These are phyloP conservation scores for Macadamia integrifolia DNA, from an alignment of 164 flowering plant genomes.

Conservation along the genomic window DNA sequence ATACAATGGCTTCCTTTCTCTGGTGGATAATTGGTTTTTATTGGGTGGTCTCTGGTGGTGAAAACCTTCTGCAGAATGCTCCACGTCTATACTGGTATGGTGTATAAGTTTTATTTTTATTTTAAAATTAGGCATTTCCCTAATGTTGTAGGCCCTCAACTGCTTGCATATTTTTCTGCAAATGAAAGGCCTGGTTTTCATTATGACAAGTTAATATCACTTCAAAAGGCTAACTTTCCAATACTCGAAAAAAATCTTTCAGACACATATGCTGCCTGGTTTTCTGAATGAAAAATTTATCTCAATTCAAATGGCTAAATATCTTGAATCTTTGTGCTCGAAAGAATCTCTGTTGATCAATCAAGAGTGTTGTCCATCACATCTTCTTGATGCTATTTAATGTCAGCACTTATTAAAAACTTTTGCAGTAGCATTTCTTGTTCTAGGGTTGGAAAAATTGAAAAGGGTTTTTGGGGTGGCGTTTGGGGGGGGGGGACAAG, in stretches of 20 bases:
- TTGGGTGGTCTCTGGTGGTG: slow-evolving; percentile 94
- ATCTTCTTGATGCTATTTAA: too few relatives aligned
- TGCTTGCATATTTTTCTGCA: neutral
- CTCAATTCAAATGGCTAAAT: neutral
- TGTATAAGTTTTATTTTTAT: neutral
- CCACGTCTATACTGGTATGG: slow-evolving; percentile 89
- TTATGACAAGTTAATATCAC: neutral
- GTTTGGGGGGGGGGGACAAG: too few relatives aligned
- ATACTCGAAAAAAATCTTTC: too few relatives aligned
- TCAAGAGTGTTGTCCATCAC: too few relatives aligned
- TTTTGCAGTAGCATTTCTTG: too few relatives aligned
- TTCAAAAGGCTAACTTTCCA: neutral
- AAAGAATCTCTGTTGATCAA: too few relatives aligned
- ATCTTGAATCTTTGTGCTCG: too few relatives aligned
- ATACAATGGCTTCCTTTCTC: slow-evolving; percentile 82
- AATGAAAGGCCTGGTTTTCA: neutral
- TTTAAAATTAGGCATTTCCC: neutral
- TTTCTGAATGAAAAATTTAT: neutral
- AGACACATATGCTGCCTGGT: neutral
- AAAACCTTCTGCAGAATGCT: slow-evolving; percentile 57
- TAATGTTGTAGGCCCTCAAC: neutral
- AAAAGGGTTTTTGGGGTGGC: too few relatives aligned
- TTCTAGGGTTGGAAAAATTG: too few relatives aligned
- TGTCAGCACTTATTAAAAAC: too few relatives aligned
- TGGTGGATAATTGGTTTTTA: slow-evolving; percentile 99